Conservation (phyloP, 768 basidiomycete genomes). For the Mycena belliarum region DNA sequence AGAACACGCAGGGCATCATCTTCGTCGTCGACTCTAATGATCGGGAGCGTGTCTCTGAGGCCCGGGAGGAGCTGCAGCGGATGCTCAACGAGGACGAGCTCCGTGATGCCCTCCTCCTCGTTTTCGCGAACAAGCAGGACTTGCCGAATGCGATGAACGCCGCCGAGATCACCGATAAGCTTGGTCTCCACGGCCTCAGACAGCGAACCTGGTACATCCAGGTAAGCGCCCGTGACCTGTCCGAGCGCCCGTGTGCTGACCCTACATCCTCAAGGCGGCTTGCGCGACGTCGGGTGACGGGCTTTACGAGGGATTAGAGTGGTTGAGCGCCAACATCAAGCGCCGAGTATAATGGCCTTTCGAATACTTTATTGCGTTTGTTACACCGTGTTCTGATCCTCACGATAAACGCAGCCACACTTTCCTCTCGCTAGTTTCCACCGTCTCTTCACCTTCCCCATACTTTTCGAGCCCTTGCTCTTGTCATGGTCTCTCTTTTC, state of each 20-base stretch:
- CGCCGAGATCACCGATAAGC: slow-evolving; percentile 98
- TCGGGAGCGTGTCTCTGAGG: slow-evolving; percentile 98
- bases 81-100: slow-evolving; percentile 99
- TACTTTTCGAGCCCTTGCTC: slow-evolving; percentile 25
- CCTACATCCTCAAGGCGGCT: slow-evolving; percentile 65
- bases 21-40: slow-evolving; percentile 99
- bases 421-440: slow-evolving; percentile 41
- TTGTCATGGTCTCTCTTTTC: slow-evolving; percentile 21
- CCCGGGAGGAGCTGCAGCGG: slow-evolving; percentile 97
- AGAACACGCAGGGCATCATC: slow-evolving; percentile 99
- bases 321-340: slow-evolving; percentile 91
- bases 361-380: slow-evolving; percentile 54
- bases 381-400: slow-evolving; percentile 56
- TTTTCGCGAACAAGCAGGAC: slow-evolving; percentile 99
- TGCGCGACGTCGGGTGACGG: slow-evolving; percentile 99
- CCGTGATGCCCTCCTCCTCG: slow-evolving; percentile 95
- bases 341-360: slow-evolving; percentile 64
- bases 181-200: slow-evolving; percentile 95
- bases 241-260: slow-evolving; percentile 13
- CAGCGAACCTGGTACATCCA: slow-evolving; percentile 99
- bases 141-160: slow-evolving; percentile 99
- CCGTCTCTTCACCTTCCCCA: slow-evolving; percentile 30
- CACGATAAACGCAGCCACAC: slow-evolving; percentile 55
- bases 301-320: slow-evolving; percentile 97
- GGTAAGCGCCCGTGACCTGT: slow-evolving; percentile 44